These are phyloP conservation scores for Blastobotrys persicus DNA, from an alignment of 1,139 yeast genomes.

Conservation along the genomic window DNA sequence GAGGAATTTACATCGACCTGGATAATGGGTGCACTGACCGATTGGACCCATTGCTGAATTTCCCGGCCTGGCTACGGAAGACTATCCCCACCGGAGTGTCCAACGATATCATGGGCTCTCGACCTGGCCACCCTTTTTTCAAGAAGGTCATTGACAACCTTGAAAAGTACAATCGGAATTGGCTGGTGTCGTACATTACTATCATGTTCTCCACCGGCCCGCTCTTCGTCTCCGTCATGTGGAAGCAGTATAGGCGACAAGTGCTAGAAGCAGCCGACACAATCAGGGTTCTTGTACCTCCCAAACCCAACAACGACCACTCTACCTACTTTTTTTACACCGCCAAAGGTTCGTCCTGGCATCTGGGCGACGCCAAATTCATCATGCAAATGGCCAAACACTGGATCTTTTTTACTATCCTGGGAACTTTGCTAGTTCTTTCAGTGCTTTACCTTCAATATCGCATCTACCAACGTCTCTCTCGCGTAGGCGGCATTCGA, in stretches of 20 bases:
- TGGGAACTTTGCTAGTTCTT: conserved; percentile 61
- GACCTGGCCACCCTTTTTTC: conserved; percentile 85
- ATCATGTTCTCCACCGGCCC: conserved; percentile 97
- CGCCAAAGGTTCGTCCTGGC: conserved; percentile 86
- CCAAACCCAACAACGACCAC: conserved; percentile 57
- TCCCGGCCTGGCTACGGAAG: conserved; percentile 82
- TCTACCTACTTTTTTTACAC: conserved; percentile 64
- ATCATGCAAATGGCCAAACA: conserved; percentile 69
- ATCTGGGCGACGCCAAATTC: conserved; percentile 74
- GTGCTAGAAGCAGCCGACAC: conserved; percentile 18
- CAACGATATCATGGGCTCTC: conserved; percentile 89
- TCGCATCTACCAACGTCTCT: conserved; percentile 30
- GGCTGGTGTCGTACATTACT: conserved; percentile 72
- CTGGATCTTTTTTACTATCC: conserved; percentile 62
- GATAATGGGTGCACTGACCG: conserved; percentile 82
- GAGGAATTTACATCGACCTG: conserved; percentile 87
- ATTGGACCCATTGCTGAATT: conserved; percentile 75
- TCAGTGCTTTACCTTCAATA: conserved; percentile 60
- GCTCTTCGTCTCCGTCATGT: conserved; percentile 73
- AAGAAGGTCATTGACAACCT: conserved; percentile 64
- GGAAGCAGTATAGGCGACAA: conserved; percentile 86
- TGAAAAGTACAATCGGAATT: conserved; percentile 46
- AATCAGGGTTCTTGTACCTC: conserved; percentile 62
- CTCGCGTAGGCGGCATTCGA: conserved; percentile 12
- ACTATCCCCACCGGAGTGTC: conserved; percentile 90